Base-by-base conservation (phyloP, 805 yeast genomes). In the Barnettozyma botsteinii region DNA sequence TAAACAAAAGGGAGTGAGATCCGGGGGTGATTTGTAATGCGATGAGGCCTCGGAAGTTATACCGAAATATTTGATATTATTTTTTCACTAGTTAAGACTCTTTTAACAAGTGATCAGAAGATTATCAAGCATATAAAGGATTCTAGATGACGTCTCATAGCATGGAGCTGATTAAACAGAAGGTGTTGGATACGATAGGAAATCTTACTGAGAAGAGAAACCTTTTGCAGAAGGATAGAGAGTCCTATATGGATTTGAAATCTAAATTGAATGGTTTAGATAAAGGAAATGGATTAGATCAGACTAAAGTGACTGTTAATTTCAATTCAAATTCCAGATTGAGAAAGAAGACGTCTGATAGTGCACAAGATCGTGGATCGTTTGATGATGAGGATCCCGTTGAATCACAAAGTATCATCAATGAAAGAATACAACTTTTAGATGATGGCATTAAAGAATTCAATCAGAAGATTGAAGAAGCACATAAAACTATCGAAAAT, bases 381-480 rank as follows among this genome's bases (percentile, higher is more conserved):
- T 67, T 64, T 46, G 67, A 57, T 12, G 66, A 67, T 31, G 57
- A 57, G 42, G 48, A 52, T 2, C 50, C 51, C 2, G 27, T 23
- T 1, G 61, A 60, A 7, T 72, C 74, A 0, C 41, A 40, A 1
- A 43, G 41, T 4, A 62, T 58, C 26, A 55, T 49, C 55, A 35
- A 52, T 45, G 22, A 50, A 27, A 58, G 65, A 38, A 35, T 65
- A 5, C 50, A 44, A 12, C 46, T 49, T 11, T 35, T 72, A 18
- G 54, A 56, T 3, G 58, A 58, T n/a, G 71, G 75, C 2, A 60
- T 72, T 3, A 49, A 46, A 9, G 71, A 70, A 40, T 66, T 75
- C 36, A 54, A 59, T 7, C 35, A 22, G 2, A 69, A 67, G 40
- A 60, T 73, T 5, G 46, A 56, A 22, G 72, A 69, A 25, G 75